Evolutionary conservation across 257 asterid genomes (phyloP), one percentile per base, ranked within the genome.

Genomic region (Echites panduratus): DNA sequence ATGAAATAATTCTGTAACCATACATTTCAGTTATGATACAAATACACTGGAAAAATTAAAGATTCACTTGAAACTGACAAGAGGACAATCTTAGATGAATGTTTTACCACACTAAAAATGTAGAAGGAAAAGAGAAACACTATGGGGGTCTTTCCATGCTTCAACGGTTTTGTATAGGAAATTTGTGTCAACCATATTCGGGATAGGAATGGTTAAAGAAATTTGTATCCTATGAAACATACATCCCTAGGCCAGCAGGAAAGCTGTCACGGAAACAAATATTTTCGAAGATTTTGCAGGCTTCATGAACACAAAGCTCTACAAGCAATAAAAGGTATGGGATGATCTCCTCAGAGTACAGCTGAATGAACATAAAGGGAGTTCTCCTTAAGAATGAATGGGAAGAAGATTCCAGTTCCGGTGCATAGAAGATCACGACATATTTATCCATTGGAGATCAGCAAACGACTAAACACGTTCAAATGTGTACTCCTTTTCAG

Each of bases 51-150:
- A 19, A 50, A n/a, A 50, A 50, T 50, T 5, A 50, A 7, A 50
- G 45, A 26, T 26, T 13, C 24, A 71, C 44, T 41, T 14, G 63
- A 49, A 73, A 48, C 70, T 56, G 53, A 73, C 13, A 56, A 52
- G 0, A 1, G 43, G 40, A 50, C 48, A 66, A 13, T 62, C 3
- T n/a, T 48, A 26, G 44, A 49, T n/a, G 11, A 56, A 49, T 73
- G 71, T 22, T 70, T 45, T 2, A 59, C 38, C 53, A 48, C 14
- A 48, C 0, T 1, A 14, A 19, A n/a, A 26, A 63, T 50, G 40
- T 32, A 57, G 10, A 74, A 65, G 73, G 73, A 68, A 3, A 41
- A 27, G 35, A 66, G 22, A 74, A 43, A 53, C 26, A 45, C 13
- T 35, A 24, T 9, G 38, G 32, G 40, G 59, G 5, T 14, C 32